These are phyloP conservation scores for Neonectria neomacrospora DNA, from an alignment of 2,329 filamentous ascomycete species.

Conservation along the genomic window DNA sequence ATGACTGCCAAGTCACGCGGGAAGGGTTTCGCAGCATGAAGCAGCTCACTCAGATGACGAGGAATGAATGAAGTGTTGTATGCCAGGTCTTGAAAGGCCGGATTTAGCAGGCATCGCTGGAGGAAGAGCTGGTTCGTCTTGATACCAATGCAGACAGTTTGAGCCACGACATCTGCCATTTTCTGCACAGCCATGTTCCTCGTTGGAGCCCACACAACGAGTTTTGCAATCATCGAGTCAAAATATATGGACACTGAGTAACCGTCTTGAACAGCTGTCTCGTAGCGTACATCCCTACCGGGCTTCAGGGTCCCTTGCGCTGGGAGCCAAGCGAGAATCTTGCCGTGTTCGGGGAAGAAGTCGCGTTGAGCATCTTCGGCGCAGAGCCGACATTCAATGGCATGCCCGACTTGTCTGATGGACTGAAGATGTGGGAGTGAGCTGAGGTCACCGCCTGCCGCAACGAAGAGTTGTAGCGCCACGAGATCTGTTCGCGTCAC, in stretches of 20 bases:
- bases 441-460: constrained; percentile 14
- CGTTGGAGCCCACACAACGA: constrained; percentile 56
- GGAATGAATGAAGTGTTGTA: constrained; percentile 75
- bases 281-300: constrained; percentile 49
- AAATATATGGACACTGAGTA: constrained; percentile 56
- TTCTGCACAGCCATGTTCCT: constrained; percentile 49
- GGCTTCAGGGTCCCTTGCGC: constrained; percentile 24
- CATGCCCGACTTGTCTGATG: constrained; percentile 49
- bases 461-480: constrained; percentile 21
- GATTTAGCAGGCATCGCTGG: constrained; percentile 71
- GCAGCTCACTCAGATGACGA: constrained; percentile 70
- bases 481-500: constrained; percentile 26
- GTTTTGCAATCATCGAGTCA: constrained; percentile 59
- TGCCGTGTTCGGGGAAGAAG: constrained; percentile 52
- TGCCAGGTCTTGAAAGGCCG: constrained; percentile 58
- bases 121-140: constrained; percentile 77
- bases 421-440: constrained; percentile 7
- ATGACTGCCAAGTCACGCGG: not conserved
- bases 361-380: constrained; percentile 54
- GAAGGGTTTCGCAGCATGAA: constrained; percentile 46
- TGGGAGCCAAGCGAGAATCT: constrained; percentile 48
- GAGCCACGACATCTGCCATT: constrained; percentile 47
- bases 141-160: constrained; percentile 55
- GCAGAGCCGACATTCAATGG: constrained; percentile 57
- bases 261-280: constrained; percentile 53